Percentiles rank a stretch among this genome's conserved stretches.
These are phyloP conservation scores for Penicillium samsonianum DNA, from an alignment of 495 filamentous ascomycete genomes.

Conservation along the genomic window DNA sequence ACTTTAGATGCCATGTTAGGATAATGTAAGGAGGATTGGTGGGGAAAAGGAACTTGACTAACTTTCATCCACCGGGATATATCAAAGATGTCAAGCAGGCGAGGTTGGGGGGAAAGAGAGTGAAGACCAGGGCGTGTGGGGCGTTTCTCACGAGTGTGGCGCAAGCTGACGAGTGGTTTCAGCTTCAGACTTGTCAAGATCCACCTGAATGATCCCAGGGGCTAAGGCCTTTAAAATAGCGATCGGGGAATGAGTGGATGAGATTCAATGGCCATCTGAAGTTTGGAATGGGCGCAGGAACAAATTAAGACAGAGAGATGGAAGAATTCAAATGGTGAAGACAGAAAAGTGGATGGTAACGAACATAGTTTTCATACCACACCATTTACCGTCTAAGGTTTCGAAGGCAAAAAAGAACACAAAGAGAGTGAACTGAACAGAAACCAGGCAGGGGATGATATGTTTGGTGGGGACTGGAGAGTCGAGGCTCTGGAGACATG, in stretches of 20 bases:
- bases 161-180: conserved; percentile 52
- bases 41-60: conserved; percentile 14
- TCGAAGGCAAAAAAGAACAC: conserved; percentile 6
- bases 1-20: conserved; percentile 69
- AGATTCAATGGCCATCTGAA: conserved; percentile 18
- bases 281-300: conserved; percentile 21
- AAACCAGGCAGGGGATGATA: conserved; percentile 14
- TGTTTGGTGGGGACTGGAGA: conserved; percentile 11
- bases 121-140: conserved; percentile 43
- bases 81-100: conserved; percentile 13
- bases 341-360: conserved; percentile 1
- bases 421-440: conserved; percentile 9
- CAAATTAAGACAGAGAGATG: neutral
- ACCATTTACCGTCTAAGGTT: neutral
- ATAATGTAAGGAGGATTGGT: conserved; percentile 5
- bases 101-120: conserved; percentile 18
- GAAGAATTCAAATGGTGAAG: conserved; percentile 2
- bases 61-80: conserved; percentile 24
- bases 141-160: conserved; percentile 47
- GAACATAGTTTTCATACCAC: neutral
- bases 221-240: conserved; percentile 25
- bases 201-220: conserved; percentile 24
- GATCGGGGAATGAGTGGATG: conserved; percentile 22
- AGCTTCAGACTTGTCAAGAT: conserved; percentile 41
- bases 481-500: conserved; percentile 34